Conservation (phyloP, 768 basidiomycete species). For the Suillus clintonianus region DNA sequence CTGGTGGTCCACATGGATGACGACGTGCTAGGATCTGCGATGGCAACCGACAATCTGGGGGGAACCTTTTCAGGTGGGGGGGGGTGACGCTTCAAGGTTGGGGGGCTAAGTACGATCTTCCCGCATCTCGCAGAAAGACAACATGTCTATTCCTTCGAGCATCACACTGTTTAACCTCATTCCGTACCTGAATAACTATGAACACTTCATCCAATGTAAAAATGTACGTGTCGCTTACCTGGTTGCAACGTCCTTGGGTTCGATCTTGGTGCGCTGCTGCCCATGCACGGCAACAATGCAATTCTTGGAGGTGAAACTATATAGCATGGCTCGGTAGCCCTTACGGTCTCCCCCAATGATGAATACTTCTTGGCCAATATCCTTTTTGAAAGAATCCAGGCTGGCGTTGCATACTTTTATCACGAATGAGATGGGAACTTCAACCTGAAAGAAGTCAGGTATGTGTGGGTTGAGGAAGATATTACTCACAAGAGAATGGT, state of each 20-base stretch:
- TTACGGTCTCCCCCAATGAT: neutral
- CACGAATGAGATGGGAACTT: neutral
- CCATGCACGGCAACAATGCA: neutral
- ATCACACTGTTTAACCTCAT: neutral
- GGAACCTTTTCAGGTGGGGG: neutral
- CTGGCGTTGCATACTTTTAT: neutral
- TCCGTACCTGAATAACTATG: neutral
- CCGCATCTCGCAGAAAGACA: neutral
- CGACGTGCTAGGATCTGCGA: neutral
- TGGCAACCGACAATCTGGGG: neutral
- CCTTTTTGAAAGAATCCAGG: neutral
- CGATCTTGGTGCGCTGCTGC: neutral
- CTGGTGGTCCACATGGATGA: neutral
- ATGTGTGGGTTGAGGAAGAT: neutral
- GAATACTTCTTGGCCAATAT: neutral
- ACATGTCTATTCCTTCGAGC: neutral
- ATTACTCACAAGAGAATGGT: neutral
- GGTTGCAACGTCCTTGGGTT: neutral
- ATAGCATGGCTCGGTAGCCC: neutral
- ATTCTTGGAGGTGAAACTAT: rapidly evolving
- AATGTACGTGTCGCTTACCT: neutral
- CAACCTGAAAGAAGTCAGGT: neutral
- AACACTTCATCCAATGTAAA: neutral
- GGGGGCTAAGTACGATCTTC: neutral
- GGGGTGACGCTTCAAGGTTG: neutral